phyloP scores from a whole-genome alignment of 768 basidiomycete genomes.

The Termitomyces sp. region DNA sequence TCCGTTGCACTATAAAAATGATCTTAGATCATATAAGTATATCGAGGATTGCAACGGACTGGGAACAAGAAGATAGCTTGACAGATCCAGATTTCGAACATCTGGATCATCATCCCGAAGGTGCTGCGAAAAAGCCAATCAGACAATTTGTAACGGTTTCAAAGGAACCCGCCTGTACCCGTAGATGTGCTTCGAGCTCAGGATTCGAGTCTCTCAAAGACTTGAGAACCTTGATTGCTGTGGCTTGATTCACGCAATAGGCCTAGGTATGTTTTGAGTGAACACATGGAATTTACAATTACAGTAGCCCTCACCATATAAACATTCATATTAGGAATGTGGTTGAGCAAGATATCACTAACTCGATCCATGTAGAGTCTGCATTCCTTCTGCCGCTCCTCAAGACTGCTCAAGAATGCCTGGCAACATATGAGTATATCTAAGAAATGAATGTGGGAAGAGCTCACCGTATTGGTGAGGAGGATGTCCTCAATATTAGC shows the following conservation, averaged over 20 bases:
- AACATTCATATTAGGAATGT: slow-evolving; percentile 72
- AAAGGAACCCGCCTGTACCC: slow-evolving; percentile 37
- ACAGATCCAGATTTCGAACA: slow-evolving; percentile 79
- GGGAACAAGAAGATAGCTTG: slow-evolving; percentile 87
- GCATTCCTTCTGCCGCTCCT: slow-evolving; percentile 87
- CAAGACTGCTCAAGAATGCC: slow-evolving; percentile 83
- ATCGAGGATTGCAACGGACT: slow-evolving; percentile 45
- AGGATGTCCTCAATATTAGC: slow-evolving; percentile 93
- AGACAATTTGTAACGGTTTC: not conserved
- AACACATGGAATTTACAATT: not conserved
- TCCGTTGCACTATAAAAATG: slow-evolving; percentile 75
- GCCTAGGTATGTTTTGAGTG: slow-evolving; percentile 37
- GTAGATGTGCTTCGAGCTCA: slow-evolving; percentile 58
- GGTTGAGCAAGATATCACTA: slow-evolving; percentile 74
- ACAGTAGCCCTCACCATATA: slow-evolving; percentile 57
- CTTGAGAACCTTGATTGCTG: slow-evolving; percentile 71
- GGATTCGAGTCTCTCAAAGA: slow-evolving; percentile 65
- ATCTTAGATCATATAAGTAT: slow-evolving; percentile 1
- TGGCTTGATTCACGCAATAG: slow-evolving; percentile 87
- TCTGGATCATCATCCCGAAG: slow-evolving; percentile 76
- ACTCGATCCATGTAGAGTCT: slow-evolving; percentile 88
- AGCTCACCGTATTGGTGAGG: slow-evolving; percentile 74
- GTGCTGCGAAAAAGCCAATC: slow-evolving; percentile 32
- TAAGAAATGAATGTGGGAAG: not conserved
- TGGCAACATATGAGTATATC: slow-evolving; percentile 18